Evolutionary conservation across 805 yeast species (phyloP), one percentile per base, ranked within the genome.

Genomic region (Helenozyma baotianmanensis): DNA sequence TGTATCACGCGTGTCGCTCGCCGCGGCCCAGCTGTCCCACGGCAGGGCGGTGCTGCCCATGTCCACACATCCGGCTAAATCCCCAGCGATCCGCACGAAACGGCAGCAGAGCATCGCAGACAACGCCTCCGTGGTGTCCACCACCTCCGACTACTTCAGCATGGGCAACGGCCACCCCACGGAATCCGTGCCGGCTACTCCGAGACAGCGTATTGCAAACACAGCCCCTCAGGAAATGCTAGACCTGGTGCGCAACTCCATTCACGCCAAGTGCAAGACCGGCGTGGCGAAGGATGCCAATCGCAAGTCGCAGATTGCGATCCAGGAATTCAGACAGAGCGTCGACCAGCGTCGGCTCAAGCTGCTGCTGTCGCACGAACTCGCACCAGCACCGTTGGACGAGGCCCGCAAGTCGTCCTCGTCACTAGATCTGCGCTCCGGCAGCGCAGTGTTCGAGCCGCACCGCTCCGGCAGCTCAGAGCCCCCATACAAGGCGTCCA

Each of bases 291-390:
- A 41, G 14, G 54, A 51, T 14, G 30, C 45, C 11, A 21, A 32
- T 10, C 37, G 35, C 16, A 51, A 48, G 31, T 45, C 50, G 28
- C 54, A 51, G 31, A 35, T 35, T 4, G 47, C 58, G 13, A 25
- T 62, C n/a, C 48, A 49, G 18, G 64, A 56, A 27, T 49, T 64
- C 25, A 48, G 70, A 33, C 61, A 60, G 18, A 54, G 63, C 29
- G 54, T 66, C 23, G 68, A 65, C 27, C 56, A 44, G 56, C 56
- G 60, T 30, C 41, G 63, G 14, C 40, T 54, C n/a, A 35, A 38
- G 15, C 50, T 61, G 9, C 42, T 17, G 19, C 12, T 22, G 14
- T 15, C 23, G 17, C 25, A 14, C 31, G 30, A 25, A 7, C 23
- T 14, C n/a, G 22, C 18, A 8, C 19, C 12, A 9, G 10, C 21